phyloP scores from a whole-genome alignment of 2,329 filamentous ascomycete species.

The Microascus cirrosus region DNA sequence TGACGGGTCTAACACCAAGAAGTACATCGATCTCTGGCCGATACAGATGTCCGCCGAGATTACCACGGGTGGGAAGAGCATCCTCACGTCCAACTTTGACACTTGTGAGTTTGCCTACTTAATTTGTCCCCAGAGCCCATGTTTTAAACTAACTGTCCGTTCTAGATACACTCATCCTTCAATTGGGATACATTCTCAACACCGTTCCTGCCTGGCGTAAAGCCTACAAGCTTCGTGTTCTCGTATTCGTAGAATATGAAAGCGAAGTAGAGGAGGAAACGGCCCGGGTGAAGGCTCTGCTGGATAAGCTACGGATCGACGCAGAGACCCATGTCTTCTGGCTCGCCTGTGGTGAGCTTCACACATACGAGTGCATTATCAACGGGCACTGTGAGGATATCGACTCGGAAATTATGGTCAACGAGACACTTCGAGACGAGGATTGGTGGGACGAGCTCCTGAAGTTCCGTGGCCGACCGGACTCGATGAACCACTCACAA shows the following conservation, averaged over 20 bases:
- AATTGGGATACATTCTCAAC: conserved; percentile 73
- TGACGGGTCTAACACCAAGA: conserved; percentile 50
- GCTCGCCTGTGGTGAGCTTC: conserved; percentile 61
- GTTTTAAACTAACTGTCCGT: background rate
- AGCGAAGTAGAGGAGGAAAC: conserved; percentile 71
- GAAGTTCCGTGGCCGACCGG: conserved; percentile 30
- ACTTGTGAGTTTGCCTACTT: conserved; percentile 50
- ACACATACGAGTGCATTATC: conserved; percentile 67
- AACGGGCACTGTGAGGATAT: conserved; percentile 49
- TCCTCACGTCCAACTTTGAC: conserved; percentile 82
- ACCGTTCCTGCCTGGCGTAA: conserved; percentile 74
- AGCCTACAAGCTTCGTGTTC: conserved; percentile 60
- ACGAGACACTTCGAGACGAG: conserved; percentile 57
- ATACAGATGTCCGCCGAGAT: conserved; percentile 90
- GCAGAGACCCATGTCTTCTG: conserved; percentile 73
- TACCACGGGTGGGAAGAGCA: conserved; percentile 50
- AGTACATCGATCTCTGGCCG: conserved; percentile 80
- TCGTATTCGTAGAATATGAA: conserved; percentile 85
- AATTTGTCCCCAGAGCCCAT: background rate
- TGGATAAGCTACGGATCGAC: conserved; percentile 73
- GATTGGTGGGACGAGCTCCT: conserved; percentile 77
- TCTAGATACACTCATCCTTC: conserved; percentile 64
- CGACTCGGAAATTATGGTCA: conserved; percentile 46
- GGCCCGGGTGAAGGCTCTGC: conserved; percentile 56
- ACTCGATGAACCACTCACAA: conserved; percentile 26